Conservation (phyloP, 1,284 basidiomycete genomes). For the Farysia itapuensis region DNA sequence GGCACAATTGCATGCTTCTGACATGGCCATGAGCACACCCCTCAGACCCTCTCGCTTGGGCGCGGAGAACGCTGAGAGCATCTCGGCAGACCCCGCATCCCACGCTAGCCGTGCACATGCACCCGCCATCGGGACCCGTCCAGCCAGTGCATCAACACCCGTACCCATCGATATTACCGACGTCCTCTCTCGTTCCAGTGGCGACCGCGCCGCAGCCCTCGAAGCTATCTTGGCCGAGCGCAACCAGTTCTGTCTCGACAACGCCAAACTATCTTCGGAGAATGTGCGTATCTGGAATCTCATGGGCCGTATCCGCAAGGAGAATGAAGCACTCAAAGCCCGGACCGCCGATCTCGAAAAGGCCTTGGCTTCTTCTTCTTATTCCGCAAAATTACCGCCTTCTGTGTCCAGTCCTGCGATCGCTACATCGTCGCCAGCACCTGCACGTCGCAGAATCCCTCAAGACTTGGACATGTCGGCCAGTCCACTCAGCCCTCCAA, state of each 20-base stretch:
- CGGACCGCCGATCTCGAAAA: constrained; percentile 25
- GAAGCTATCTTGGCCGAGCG: constrained; percentile 50
- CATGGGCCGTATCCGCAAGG: constrained; percentile 48
- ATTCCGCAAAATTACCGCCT: constrained; percentile 10
- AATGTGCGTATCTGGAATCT: constrained; percentile 55
- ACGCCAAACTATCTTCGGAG: constrained; percentile 46
- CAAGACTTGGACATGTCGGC: constrained; percentile 11
- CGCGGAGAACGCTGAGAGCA: too few species aligned
- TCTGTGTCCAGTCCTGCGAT: constrained; percentile 6
- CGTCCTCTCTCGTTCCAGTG: constrained; percentile 29
- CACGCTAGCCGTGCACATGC: too few species aligned
- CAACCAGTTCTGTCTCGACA: constrained; percentile 46
- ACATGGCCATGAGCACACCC: too few species aligned
- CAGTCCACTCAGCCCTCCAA: constrained; percentile 21
- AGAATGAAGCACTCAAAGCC: constrained; percentile 49
- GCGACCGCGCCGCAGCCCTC: constrained; percentile 38
- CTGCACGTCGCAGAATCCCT: constrained; percentile 22
- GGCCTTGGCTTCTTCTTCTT: constrained; percentile 4
- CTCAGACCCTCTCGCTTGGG: too few species aligned
- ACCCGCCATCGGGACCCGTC: constrained; percentile 19
- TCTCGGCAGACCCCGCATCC: too few species aligned
- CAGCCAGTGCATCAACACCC: constrained; percentile 13
- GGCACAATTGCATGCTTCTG: too few species aligned
- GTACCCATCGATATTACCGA: constrained; percentile 43
- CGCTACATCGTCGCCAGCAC: constrained; percentile 21